Evolutionary conservation across 257 asterid genomes (phyloP), one percentile per base, ranked within the genome.

Genomic region (Linderniella brevidens): DNA sequence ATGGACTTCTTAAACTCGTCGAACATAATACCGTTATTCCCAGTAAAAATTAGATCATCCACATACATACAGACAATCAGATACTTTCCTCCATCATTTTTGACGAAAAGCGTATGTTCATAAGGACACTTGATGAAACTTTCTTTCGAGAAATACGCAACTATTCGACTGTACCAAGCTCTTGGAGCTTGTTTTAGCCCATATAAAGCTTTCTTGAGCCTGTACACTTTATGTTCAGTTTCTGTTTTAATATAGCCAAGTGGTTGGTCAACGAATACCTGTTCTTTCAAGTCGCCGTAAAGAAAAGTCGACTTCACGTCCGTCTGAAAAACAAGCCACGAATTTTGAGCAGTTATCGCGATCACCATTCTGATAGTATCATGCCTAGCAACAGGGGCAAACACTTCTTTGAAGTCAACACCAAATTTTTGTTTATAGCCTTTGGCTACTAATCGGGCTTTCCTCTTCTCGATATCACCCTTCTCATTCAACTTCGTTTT

Each of bases 351-450:
- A 5, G 43, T 40, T 1, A 42, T 0, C 13, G 43, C 50, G 3
- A 42, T 13, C 5, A 54, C 5, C 4, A 41, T 3, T 15, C 50
- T 13, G 11, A 25, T 16, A 8, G 51, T 54, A 5, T 54, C 50
- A 13, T 29, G 12, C 12, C 43, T 20, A 20, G 58, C 50, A 15
- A 54, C 43, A 10, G 36, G 59, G 5, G 52, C 59, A 32, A 45
- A 54, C 11, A 48, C 43, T 4, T 54, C 37, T 2, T 13, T 19
- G 7, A 11, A 44, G 3, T 54, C 45, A 32, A 44, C 44, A 11
- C 52, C 59, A 43, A 14, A 17, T 0, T 12, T 16, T 14, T 54
- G 46, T 13, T 32, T 35, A 44, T 43, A 43, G 5, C 59, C 52
- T 17, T 25, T 43, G 0, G 29, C 59, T 0, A 54, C 51, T 0